phyloP scores from a whole-genome alignment of 345 rosid genomes.

The Luvunga scandens region DNA sequence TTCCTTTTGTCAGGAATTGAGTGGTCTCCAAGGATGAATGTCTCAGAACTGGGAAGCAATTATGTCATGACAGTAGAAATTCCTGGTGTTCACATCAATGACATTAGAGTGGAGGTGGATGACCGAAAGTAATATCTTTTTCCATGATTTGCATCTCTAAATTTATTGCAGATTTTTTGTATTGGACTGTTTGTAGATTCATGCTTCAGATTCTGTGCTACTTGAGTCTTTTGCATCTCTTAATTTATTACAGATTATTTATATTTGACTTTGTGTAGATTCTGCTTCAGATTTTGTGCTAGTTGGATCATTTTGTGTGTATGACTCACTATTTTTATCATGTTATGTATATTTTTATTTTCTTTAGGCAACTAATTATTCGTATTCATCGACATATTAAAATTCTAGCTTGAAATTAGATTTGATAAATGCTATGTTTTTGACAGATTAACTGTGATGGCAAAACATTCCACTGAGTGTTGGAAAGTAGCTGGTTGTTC shows the following conservation, averaged over 20 bases:
- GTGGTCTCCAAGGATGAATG: constrained; percentile 69
- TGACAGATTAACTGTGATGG: constrained; percentile 59
- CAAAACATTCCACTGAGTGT: constrained; percentile 37
- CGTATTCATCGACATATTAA: neutral
- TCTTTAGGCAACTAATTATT: neutral
- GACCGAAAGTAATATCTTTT: constrained; percentile 39
- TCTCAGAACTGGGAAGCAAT: constrained; percentile 44
- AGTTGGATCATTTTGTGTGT: neutral
- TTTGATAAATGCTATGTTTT: constrained; percentile 8
- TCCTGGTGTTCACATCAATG: constrained; percentile 61
- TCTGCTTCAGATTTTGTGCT: neutral
- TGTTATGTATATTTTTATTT: neutral
- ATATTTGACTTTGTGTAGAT: neutral
- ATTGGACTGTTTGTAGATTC: too few species aligned
- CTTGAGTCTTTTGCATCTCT: neutral
- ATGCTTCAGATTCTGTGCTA: neutral
- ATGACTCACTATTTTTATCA: neutral
- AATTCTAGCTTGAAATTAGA: neutral
- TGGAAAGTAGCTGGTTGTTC: constrained; percentile 27
- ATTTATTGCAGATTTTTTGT: neutral
- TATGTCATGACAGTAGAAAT: constrained; percentile 63
- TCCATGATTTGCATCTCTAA: neutral
- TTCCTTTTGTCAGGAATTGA: constrained; percentile 32
- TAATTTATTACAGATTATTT: neutral
- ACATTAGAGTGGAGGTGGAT: constrained; percentile 75